These are phyloP conservation scores for Ustilago lituana DNA, from an alignment of 1,284 basidiomycete species.

Conservation along the genomic window DNA sequence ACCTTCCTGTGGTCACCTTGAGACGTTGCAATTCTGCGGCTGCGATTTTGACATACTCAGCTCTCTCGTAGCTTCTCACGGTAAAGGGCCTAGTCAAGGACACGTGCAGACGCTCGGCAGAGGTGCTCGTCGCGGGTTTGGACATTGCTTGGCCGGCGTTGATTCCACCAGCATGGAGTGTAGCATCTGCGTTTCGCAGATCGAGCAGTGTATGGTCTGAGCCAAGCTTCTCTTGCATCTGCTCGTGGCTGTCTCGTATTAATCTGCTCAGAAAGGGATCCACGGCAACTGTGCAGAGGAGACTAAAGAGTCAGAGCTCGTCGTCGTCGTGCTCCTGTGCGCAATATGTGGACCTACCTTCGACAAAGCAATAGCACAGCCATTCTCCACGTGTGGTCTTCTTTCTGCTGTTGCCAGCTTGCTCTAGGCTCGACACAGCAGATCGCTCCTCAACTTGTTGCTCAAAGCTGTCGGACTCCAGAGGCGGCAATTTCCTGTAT, in stretches of 20 bases:
- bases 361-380: slow-evolving; percentile 52
- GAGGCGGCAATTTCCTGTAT: slow-evolving; percentile 23
- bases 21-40: slow-evolving; percentile 3
- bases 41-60: slow-evolving; percentile 32
- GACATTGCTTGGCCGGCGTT: too few relatives aligned
- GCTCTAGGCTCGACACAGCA: not conserved
- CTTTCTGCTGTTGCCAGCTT: not conserved
- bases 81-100: slow-evolving; percentile 51
- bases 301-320: not conserved
- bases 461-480: slow-evolving; percentile 14
- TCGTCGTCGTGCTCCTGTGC: not conserved
- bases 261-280: slow-evolving; percentile 4
- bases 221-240: slow-evolving; percentile 16
- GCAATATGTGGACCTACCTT: slow-evolving; percentile 18
- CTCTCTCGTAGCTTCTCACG: slow-evolving; percentile 38
- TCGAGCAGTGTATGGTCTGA: slow-evolving; percentile 6
- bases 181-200: not conserved
- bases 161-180: not conserved
- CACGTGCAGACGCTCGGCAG: slow-evolving; percentile 35
- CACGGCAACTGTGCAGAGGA: slow-evolving; percentile 6
- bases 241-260: slow-evolving; percentile 1
- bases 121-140: too few relatives aligned
- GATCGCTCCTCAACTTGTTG: not conserved
- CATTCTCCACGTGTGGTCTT: slow-evolving; percentile 32
- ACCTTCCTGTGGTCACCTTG: slow-evolving; percentile 7